These are phyloP conservation scores for Podaxis sp. DNA, from an alignment of 768 basidiomycete species.

Conservation along the genomic window DNA sequence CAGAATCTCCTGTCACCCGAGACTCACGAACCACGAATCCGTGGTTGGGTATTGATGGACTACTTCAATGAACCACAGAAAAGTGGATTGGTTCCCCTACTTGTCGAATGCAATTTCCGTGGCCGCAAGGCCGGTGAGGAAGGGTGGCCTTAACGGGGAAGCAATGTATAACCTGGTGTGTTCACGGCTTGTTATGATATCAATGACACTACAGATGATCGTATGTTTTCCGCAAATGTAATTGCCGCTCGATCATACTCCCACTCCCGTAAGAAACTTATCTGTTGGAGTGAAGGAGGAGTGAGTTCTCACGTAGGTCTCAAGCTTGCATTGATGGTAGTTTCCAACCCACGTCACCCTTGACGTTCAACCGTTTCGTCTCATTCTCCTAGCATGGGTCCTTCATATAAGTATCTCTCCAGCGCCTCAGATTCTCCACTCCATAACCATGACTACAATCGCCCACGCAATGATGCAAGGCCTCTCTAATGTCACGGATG, in stretches of 20 bases:
- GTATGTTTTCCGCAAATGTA: background rate
- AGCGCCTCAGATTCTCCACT: background rate
- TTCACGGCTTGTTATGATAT: too few relatives aligned
- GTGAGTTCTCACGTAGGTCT: background rate
- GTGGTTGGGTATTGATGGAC: conserved; percentile 77
- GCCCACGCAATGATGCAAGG: conserved; percentile 24
- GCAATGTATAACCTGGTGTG: too few relatives aligned
- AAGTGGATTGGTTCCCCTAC: conserved; percentile 49
- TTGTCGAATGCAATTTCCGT: conserved; percentile 77
- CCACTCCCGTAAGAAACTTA: too few relatives aligned
- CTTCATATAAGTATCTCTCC: background rate
- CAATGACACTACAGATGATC: background rate
- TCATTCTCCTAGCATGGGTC: too few relatives aligned
- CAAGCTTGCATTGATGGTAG: background rate
- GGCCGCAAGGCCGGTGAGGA: conserved; percentile 41
- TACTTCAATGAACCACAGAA: conserved; percentile 60
- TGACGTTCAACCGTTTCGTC: conserved; percentile 11
- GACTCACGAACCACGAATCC: conserved; percentile 39
- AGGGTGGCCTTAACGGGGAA: conserved; percentile 28
- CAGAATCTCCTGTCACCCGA: background rate
- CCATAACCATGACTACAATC: conserved; percentile 20
- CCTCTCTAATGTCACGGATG: conserved; percentile 21
- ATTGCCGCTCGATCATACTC: background rate
- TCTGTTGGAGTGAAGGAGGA: background rate
- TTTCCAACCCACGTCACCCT: conserved; percentile 15